Evolutionary conservation across 1,284 basidiomycete species (phyloP), one percentile per base, ranked within the genome.

Genomic region (Salmacisia buchloeana): DNA sequence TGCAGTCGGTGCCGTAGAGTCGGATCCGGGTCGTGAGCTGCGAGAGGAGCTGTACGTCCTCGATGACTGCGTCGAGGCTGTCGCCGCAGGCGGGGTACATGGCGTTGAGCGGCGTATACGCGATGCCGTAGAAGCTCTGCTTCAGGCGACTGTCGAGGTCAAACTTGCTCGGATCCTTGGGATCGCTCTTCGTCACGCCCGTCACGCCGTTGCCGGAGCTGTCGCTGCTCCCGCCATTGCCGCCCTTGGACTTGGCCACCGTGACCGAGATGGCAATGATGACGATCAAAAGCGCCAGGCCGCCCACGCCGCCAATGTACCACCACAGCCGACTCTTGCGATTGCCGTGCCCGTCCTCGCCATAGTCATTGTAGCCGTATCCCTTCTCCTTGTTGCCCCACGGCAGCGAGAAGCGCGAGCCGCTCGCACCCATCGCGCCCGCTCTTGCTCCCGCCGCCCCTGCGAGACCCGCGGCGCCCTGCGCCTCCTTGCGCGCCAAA

Each of bases 101-200:
- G 0, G 73, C 65, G 46, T 75, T 66, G 58, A 73, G 65, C 0
- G 72, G 72, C 7, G 71, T 74, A 31, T 76, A 76, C 66, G 71
- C 73, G 5, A 76, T 58, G 1, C 72, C 74, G 54, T 69, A 91
- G 81, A 89, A 89, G 12, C 83, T 83, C 63, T 86, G 83, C 69
- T 86, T 83, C 54, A 91, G 81, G 9, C 82, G 80, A 3, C 83
- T 58, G 79, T 91, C 85, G 80, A 86, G 87, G 54, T 77, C 74
- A 76, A 90, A 90, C 35, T 83, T 81, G 77, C 84, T 86, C 2
- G 88, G 87, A 80, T 89, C 86, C 67, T 82, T 83, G 25, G 84
- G 81, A 69, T 86, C 81, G 21, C 12, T 35, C 15, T 59, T 52
- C 0, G 69, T 68, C 1, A 65, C 70, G 2, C 70, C 69, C 0